A percentile compares a stretch with the other conserved stretches of the same genome.
Conservation (phyloP, 2,329 filamentous ascomycete genomes). For the Fonsecaea erecta region DNA sequence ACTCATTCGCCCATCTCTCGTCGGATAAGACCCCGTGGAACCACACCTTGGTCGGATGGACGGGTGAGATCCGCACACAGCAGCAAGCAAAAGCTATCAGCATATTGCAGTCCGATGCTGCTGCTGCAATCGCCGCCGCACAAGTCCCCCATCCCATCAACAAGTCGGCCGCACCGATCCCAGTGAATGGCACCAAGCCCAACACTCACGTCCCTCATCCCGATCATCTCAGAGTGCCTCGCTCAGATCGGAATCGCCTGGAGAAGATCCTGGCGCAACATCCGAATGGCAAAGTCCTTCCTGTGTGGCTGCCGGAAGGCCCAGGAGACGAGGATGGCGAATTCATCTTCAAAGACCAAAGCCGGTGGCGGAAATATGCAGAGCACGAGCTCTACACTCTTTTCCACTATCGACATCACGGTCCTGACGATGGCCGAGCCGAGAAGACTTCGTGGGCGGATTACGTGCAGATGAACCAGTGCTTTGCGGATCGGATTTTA, state of each 20-base stretch:
- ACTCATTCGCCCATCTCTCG: conserved; percentile 85
- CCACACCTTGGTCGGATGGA: conserved; percentile 93
- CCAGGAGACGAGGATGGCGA: conserved; percentile 69
- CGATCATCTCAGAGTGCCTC: conserved; percentile 73
- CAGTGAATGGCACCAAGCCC: conserved; percentile 42
- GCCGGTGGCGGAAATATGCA: conserved; percentile 85
- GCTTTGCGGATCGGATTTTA: conserved; percentile 87
- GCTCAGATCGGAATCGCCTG: conserved; percentile 71
- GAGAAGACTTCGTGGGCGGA: conserved; percentile 87
- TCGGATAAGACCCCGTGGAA: conserved; percentile 86
- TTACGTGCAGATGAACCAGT: conserved; percentile 89
- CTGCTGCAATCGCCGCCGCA: conserved; percentile 18
- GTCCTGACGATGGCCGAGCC: conserved; percentile 80
- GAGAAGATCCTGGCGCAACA: conserved; percentile 75
- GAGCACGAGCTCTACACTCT: conserved; percentile 91
- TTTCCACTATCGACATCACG: conserved; percentile 95
- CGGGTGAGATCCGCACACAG: conserved; percentile 73
- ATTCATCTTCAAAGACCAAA: conserved; percentile 77
- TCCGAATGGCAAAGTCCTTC: conserved; percentile 76
- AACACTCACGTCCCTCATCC: conserved; percentile 50
- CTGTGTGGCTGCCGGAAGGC: conserved; percentile 87
- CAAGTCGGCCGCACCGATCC: conserved; percentile 48
- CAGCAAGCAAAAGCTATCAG: conserved; percentile 22
- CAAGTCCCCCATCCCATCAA: conserved; percentile 63
- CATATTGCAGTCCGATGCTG: conserved; percentile 21